Evolutionary conservation across 805 yeast genomes (phyloP).

Genomic region (Ogataea neopini): DNA sequence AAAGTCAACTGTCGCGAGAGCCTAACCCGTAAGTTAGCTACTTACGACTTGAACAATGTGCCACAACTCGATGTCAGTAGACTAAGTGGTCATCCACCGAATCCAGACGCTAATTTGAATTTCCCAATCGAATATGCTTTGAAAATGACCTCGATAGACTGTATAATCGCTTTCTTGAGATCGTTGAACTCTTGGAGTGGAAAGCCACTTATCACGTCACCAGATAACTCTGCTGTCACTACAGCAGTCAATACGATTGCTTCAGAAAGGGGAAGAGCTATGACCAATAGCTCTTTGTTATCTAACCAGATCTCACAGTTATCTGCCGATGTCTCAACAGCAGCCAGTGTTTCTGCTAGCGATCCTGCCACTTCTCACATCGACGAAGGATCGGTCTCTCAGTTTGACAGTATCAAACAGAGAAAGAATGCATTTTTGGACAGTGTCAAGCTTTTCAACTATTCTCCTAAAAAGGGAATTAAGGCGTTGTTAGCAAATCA

Average conservation of each 20-base stretch:
- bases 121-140: conserved; percentile 83
- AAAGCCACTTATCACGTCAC: conserved; percentile 36
- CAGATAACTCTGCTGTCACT: conserved; percentile 3
- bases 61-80: conserved; percentile 76
- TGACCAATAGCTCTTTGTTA: conserved; percentile 28
- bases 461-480: conserved; percentile 81
- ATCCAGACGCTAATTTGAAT: conserved; percentile 50
- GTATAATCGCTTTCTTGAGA: conserved; percentile 78
- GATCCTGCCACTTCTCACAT: conserved; percentile 14
- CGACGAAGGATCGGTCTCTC: conserved; percentile 44
- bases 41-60: conserved; percentile 70
- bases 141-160: conserved; percentile 76
- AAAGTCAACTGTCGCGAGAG: conserved; percentile 54
- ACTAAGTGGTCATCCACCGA: conserved; percentile 53
- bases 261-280: conserved; percentile 18
- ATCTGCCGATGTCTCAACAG: conserved; percentile 26
- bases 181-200: conserved; percentile 89
- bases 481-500: conserved; percentile 58
- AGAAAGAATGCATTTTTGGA: conserved; percentile 80
- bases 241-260: conserved; percentile 1
- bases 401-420: conserved; percentile 81
- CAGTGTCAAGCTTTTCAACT: conserved; percentile 78
- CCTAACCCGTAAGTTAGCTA: conserved; percentile 58
- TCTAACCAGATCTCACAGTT: conserved; percentile 27
- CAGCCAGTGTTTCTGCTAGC: conserved; percentile 17